Evolutionary conservation across 306 rosid genomes (phyloP).

Genomic region (Corylus heterophylla): DNA sequence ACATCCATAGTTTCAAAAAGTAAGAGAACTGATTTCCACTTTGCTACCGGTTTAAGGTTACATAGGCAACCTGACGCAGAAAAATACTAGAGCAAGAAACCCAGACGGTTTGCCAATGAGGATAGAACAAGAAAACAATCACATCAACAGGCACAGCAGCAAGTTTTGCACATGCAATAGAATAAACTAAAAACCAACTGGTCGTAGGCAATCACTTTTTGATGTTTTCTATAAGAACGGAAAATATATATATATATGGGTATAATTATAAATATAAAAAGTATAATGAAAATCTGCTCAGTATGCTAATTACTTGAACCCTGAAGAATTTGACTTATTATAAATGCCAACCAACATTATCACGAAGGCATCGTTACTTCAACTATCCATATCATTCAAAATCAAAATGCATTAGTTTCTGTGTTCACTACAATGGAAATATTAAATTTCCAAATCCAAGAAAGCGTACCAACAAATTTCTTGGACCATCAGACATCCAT

Average conservation of each 20-base stretch:
- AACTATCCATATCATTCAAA: not conserved
- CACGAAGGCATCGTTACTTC: not conserved
- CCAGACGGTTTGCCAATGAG: too few relatives aligned
- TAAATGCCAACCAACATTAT: too few relatives aligned
- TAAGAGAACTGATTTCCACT: not conserved
- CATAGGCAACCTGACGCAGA: not conserved
- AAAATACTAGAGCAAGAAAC: not conserved
- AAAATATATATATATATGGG: too few relatives aligned
- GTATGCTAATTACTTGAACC: too few relatives aligned
- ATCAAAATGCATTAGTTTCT: not conserved
- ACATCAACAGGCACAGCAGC: not conserved
- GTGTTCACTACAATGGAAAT: not conserved
- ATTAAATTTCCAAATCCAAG: conserved; percentile 13
- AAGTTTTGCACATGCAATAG: too few relatives aligned
- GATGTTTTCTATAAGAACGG: too few relatives aligned
- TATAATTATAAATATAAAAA: too few relatives aligned
- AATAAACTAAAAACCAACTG: too few relatives aligned
- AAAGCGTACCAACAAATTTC: conserved; percentile 70
- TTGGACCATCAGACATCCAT: conserved; percentile 87
- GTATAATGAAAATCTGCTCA: too few relatives aligned
- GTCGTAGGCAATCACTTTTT: too few relatives aligned
- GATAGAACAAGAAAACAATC: not conserved
- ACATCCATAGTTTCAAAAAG: not conserved
- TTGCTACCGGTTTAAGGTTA: not conserved
- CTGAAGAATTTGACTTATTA: too few relatives aligned